Conservation (phyloP, 306 rosid species). For the Cucumis hystrix region DNA sequence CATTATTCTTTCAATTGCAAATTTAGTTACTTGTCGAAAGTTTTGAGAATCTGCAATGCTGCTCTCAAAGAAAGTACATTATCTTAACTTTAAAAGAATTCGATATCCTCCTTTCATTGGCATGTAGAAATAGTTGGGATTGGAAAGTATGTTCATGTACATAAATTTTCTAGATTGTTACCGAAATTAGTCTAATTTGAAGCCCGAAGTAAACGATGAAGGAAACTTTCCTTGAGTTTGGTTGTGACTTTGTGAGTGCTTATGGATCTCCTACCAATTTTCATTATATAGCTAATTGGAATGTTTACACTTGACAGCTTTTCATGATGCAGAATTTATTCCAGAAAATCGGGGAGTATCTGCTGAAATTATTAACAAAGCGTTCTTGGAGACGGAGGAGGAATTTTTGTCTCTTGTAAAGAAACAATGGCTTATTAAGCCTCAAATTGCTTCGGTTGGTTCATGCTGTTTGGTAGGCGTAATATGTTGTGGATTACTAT, state of each 20-base stretch:
- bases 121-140: background rate
- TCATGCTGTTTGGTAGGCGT: constrained; percentile 81
- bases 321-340: constrained; percentile 61
- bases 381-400: constrained; percentile 83
- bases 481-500: constrained; percentile 65
- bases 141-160: background rate
- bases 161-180: background rate
- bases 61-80: background rate
- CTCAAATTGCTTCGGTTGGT: constrained; percentile 86
- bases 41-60: background rate
- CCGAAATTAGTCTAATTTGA: background rate
- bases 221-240: background rate
- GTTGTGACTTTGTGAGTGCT: constrained; percentile 2
- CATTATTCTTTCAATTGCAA: background rate
- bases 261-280: background rate
- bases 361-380: constrained; percentile 64
- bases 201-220: background rate
- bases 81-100: background rate
- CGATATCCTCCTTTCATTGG: background rate
- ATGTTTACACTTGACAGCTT: constrained; percentile 34
- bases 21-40: background rate
- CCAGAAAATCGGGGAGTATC: constrained; percentile 70
- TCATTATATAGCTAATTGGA: constrained; percentile 20
- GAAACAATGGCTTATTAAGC: constrained; percentile 66
- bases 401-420: constrained; percentile 64